Base-by-base conservation (phyloP, 2,329 filamentous ascomycete genomes). In the Verticillium zaregamsianum region DNA sequence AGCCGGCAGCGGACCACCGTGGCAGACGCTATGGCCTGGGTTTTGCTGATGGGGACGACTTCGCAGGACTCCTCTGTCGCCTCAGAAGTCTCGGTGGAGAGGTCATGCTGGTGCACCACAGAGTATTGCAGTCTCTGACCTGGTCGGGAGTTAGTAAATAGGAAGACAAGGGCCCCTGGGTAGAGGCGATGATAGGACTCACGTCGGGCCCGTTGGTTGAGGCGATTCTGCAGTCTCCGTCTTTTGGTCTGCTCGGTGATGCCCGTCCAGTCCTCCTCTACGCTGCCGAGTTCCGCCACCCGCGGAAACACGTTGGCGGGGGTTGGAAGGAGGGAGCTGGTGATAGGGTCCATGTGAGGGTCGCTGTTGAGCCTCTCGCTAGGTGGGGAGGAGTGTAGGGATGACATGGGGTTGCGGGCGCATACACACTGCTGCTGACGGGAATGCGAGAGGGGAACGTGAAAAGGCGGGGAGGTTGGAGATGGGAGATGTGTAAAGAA, bases 131-230 rank as follows among this genome's bases (percentile, higher is more conserved):
- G 45, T 54, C 45, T 54, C 45, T 54, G 45, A 12, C 45, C 45
- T 54, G 45, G 3, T 1, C 45, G 9, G 23, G 5, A 25, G 11
- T 54, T 23, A 54, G 45, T n/a, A 5, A n/a, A 33, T 33, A 33
- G 5, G 32, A 33, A 33, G 9, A 33, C 9, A 33, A 33, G 32
- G 32, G 32, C 5, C 32, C 9, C 5, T 33, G n/a, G 25, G 12
- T n/a, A 15, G 25, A 32, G 17, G 9, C 9, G 32, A 33, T 5
- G 32, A 9, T 33, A 5, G 15, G 1, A 62, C 61, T 52, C 14
- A 59, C 58, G 58, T 3, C 57, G 57, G 15, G 61, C 61, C 14
- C 61, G 37, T n/a, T 62, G 61, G 11, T 62, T 62, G 15, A 62
- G 39, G 6, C 59, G 55, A n/a, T 62, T 62, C 28, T 62, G 58